Evolutionary conservation across 345 rosid genomes (phyloP).

Genomic region (Salix viminalis): DNA sequence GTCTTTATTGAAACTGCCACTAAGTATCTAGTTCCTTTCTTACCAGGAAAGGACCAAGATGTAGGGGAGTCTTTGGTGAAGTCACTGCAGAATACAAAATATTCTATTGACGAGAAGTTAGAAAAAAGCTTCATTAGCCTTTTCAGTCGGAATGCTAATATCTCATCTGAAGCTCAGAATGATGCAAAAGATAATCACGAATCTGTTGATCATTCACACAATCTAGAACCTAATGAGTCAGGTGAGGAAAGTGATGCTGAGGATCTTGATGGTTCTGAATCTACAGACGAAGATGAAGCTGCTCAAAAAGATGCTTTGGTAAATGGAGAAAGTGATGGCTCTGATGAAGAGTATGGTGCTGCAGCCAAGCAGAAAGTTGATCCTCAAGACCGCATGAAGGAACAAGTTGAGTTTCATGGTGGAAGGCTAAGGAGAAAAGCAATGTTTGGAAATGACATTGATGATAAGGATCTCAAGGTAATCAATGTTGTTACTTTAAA

Average conservation of each 20-base stretch:
- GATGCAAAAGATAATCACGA: slow-evolving; percentile 30
- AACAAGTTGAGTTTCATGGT: slow-evolving; percentile 53
- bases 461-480: slow-evolving; percentile 41
- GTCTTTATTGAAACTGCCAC: background rate
- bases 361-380: slow-evolving; percentile 17
- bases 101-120: slow-evolving; percentile 79
- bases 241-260: slow-evolving; percentile 33
- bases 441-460: slow-evolving; percentile 42
- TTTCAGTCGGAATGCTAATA: slow-evolving; percentile 46
- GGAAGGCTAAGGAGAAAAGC: slow-evolving; percentile 89
- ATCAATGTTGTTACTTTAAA: slow-evolving; percentile 2
- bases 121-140: slow-evolving; percentile 64
- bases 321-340: slow-evolving; percentile 17
- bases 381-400: slow-evolving; percentile 25
- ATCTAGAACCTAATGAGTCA: slow-evolving; percentile 29
- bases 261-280: slow-evolving; percentile 40
- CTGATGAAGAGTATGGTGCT: slow-evolving; percentile 31
- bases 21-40: slow-evolving; percentile 6
- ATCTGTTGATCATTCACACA: slow-evolving; percentile 21
- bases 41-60: slow-evolving; percentile 62
- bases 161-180: slow-evolving; percentile 29
- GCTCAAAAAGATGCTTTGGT: slow-evolving; percentile 13
- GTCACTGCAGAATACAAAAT: slow-evolving; percentile 76
- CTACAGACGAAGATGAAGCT: slow-evolving; percentile 38
- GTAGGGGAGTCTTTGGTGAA: slow-evolving; percentile 79